These are phyloP conservation scores for Prunus salicina DNA, from an alignment of 306 rosid species.

Conservation along the genomic window DNA sequence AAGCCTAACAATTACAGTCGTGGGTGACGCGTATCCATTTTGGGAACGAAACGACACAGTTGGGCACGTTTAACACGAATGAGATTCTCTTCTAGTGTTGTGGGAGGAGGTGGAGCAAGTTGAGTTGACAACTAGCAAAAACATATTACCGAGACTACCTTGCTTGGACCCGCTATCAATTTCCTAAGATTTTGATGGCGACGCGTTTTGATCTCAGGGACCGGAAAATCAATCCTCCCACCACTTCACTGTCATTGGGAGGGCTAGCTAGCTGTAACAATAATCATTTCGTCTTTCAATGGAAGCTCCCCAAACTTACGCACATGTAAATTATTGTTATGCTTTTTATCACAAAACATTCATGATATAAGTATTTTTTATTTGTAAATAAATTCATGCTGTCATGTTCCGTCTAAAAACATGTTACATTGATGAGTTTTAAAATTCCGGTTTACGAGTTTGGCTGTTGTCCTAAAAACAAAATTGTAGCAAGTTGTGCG, in stretches of 20 bases:
- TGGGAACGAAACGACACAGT: neutral
- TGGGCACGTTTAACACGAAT: neutral
- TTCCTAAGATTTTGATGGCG: constrained; percentile 14
- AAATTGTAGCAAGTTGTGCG: no score
- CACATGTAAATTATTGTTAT: neutral
- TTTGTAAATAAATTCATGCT: no score
- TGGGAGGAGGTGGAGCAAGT: neutral
- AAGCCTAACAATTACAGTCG: no score
- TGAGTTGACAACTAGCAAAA: constrained; percentile 4
- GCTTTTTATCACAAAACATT: no score
- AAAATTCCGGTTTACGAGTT: no score
- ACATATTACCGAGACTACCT: neutral
- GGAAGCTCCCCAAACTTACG: neutral
- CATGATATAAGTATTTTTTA: no score
- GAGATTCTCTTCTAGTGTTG: neutral
- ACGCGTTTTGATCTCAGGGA: constrained; percentile 1
- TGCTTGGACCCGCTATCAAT: neutral
- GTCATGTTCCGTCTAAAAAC: no score
- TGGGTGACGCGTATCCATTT: neutral
- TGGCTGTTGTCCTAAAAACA: no score
- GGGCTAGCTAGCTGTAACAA: neutral
- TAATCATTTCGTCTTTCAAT: neutral
- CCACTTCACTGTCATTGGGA: neutral
- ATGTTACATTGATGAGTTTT: no score
- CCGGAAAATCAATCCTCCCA: neutral